Conservation (phyloP, 2,329 filamentous ascomycete species). For the Neofusicoccum sp. region DNA sequence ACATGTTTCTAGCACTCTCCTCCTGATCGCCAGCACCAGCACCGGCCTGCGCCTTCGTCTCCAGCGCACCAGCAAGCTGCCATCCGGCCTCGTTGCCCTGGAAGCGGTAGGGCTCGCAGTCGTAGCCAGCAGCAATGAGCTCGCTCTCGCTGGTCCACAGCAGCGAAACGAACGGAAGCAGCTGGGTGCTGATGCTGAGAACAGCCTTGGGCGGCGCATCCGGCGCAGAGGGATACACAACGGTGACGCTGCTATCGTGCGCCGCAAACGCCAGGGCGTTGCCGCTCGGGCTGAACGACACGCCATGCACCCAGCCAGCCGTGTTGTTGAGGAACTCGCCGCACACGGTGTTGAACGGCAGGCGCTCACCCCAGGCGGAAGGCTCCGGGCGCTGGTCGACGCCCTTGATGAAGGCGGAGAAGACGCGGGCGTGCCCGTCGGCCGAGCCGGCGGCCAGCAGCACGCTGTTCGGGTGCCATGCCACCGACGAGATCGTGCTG, state of each 20-base stretch:
- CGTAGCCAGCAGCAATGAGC: conserved; percentile 92
- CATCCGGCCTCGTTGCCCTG: conserved; percentile 77
- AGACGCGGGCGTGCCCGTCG: conserved; percentile 92
- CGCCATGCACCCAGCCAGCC: conserved; percentile 93
- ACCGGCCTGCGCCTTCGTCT: conserved; percentile 59
- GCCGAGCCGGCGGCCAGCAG: conserved; percentile 94
- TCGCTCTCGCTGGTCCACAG: conserved; percentile 91
- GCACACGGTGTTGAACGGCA: conserved; percentile 98
- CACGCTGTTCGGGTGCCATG: conserved; percentile 98
- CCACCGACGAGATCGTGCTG: conserved; percentile 91
- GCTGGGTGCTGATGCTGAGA: conserved; percentile 83
- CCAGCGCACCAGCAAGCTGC: conserved; percentile 80
- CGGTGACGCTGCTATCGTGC: conserved; percentile 94
- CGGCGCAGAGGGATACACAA: conserved; percentile 90
- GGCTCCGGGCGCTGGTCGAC: conserved; percentile 84
- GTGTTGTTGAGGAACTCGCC: conserved; percentile 96
- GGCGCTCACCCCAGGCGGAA: conserved; percentile 87
- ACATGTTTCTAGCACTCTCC: conserved; percentile 97
- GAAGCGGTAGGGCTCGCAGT: conserved; percentile 87
- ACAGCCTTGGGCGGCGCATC: conserved; percentile 92
- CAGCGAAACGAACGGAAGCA: conserved; percentile 88
- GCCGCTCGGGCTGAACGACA: conserved; percentile 89
- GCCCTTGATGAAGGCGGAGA: conserved; percentile 95
- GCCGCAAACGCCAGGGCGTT: conserved; percentile 91
- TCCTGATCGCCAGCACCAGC: conserved; percentile 65